Evolutionary conservation across 345 rosid species (phyloP), one percentile per base, ranked within the genome.

Genomic region (Lepidium africanum): DNA sequence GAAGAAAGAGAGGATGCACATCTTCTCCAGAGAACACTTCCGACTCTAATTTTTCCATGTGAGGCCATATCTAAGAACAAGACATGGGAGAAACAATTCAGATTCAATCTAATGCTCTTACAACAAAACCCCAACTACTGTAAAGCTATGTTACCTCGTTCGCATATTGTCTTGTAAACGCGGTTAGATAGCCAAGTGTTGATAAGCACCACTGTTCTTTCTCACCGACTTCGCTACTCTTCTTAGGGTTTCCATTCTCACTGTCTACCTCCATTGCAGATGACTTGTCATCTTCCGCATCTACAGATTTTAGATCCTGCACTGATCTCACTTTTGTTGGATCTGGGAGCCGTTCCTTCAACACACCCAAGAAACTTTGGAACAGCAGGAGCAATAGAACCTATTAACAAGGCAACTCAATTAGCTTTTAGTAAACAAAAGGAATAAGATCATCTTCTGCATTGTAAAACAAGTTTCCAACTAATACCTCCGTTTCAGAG

Each of bases 161-260:
- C 9, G 97, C 96, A 72, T 89, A 91, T 71, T 94, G 96, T 74
- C 99, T 86, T 37, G 99, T 82, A 67, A 94, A 84, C 14, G 96
- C 87, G 68, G 87, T 89, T 51, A 91, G 86, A 71, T 87, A 87
- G 69, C 96, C 96, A 33, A 94, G 86, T 59, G 99, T 89, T 15
- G 96, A 78, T 60, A 91, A 74, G 76, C 97, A 94, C 99, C 97
- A 91, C 60, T 94, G 99, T 75, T 85, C 91, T 53, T 77, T 86
- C 76, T 94, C 97, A 41, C 96, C 86, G 3, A 91, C 67, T 45
- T 64, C 85, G 25, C 86, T 70, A 80, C 83, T 85, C 69, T 75
- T 84, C 63, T 84, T 81, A 13, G 83, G 72, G 71, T 58, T 81
- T 67, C 82, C 96, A 70, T 83, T 83, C 71, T 83, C 96, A 27